Base-by-base conservation (phyloP, 2,329 filamentous ascomycete genomes). In the Xylariaceae sp. region DNA sequence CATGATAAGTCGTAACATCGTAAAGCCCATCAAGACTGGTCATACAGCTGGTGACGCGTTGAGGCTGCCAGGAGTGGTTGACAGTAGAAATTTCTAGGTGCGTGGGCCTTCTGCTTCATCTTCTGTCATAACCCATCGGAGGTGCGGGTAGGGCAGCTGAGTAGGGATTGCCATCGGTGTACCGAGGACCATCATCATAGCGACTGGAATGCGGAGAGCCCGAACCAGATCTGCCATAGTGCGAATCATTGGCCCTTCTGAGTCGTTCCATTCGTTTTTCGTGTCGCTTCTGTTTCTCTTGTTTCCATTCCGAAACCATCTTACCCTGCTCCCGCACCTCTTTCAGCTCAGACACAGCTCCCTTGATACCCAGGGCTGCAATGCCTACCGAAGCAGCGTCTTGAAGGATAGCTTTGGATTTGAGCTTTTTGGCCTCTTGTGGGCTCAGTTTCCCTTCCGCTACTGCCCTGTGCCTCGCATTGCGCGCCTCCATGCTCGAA, bases 321-420 rank as follows among this genome's bases (percentile, higher is more conserved):
- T 74, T 65, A 32, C 60, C 58, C 60, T 72, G 55, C 47, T 78
- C 70, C 42, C 68, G 71, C 43, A 68, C 76, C 49, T 78, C 72
- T 60, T 79, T 78, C 57, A 79, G 62, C 56, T 79, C 75, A 13
- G 65, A 69, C 33, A 79, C 50, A 51, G 76, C 76, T 26, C 75
- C 72, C 57, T 78, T 76, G 61, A 81, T 72, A 34, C 76, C 74
- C 53, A 81, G 53, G 11, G 74, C 75, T 2, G 76, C 77, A 38
- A 80, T 73, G 42, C 76, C 76, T 4, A 80, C 66, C 3, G 75
- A 76, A n/a, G 76, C 76, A 1, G 73, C 74, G 51, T 81, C 76
- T 59, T 79, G 73, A 49, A 79, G 57, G 9, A 79, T 58, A 9
- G 76, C 74, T 57, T 73, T 78, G 38, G 69, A 67, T 64, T 76